phyloP scores from a whole-genome alignment of 2,329 filamentous ascomycete genomes.

The Apiospora sp. region DNA sequence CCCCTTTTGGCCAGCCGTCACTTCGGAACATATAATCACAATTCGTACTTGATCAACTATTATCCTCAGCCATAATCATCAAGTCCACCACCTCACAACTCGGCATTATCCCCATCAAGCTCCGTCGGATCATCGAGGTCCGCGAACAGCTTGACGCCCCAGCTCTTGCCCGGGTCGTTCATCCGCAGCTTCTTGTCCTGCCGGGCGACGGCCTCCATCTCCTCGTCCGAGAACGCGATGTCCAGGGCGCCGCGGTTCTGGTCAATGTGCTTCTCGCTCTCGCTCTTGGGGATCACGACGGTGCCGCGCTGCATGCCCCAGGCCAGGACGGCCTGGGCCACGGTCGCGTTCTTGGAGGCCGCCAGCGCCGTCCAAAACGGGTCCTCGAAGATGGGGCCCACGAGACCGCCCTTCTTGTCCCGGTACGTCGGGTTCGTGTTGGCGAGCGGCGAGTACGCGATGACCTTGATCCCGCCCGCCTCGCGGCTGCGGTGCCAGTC shows the following conservation, averaged over 20 bases:
- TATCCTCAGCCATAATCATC: not conserved
- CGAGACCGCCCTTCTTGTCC: slow-evolving; percentile 29
- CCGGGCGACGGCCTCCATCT: slow-evolving; percentile 44
- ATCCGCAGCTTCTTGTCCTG: slow-evolving; percentile 45
- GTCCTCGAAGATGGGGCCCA: slow-evolving; percentile 49
- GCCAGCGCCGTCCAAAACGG: slow-evolving; percentile 49
- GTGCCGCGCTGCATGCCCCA: slow-evolving; percentile 58
- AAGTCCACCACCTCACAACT: slow-evolving; percentile 30
- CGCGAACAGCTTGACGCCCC: slow-evolving; percentile 50
- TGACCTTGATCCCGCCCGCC: slow-evolving; percentile 50
- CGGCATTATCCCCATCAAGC: slow-evolving; percentile 27
- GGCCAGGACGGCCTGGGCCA: slow-evolving; percentile 53
- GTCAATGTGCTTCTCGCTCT: slow-evolving; percentile 49
- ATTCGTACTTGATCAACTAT: not conserved
- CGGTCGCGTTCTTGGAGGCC: slow-evolving; percentile 48
- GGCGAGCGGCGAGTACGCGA: slow-evolving; percentile 60
- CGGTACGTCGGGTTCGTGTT: slow-evolving; percentile 57
- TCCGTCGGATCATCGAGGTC: slow-evolving; percentile 48
- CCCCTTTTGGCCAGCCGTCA: not conserved
- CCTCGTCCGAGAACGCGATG: slow-evolving; percentile 47
- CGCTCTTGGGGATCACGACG: slow-evolving; percentile 59
- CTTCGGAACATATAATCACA: not conserved
- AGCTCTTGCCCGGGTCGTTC: slow-evolving; percentile 47
- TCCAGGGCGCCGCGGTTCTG: slow-evolving; percentile 60
- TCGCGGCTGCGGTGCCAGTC: slow-evolving; percentile 48